Base-by-base conservation (phyloP, 2,329 filamentous ascomycete species). In the Trichophyton schoenleinii region DNA sequence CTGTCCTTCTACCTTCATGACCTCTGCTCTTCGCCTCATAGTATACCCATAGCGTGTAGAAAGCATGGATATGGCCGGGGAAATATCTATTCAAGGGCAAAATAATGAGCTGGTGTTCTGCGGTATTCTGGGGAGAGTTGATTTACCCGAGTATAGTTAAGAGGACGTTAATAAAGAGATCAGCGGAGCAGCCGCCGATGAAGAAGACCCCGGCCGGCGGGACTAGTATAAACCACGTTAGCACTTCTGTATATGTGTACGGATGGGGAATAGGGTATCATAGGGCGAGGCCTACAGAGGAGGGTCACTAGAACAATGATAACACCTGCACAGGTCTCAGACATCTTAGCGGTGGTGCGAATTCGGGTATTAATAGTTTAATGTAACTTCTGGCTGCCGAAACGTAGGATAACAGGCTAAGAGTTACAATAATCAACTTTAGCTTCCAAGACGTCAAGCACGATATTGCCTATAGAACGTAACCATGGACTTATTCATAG, bases 41-140 rank as follows among this genome's bases (percentile, higher is more conserved):
- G 77, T 91, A 95, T 64, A 95, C 79, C 71, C 91, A 95, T 74
- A 91, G 84, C 64, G 90, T 67, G 71, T 91, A 94, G 73, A 91
- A 91, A 49, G 88, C 88, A 71, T 91, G 86, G 48, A 92, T 82
- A 66, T 90, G 86, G 6, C 88, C 89, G 0, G 89, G 89, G 58
- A 94, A 74, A 72, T 86, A 88, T n/a, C 83, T 84, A 63, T 38
- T 13, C 9, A 20, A 18, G 25, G 34, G 4, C 34, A 20, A 18
- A 20, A 46, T 34, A 49, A 28, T 42, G 6, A 58, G 31, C 18
- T 5, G 7, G 9, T 34, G 59, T 34, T 6, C 36, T 18, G 15
- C 7, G 11, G 25, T 46, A 65, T 41, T 63, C 61, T 60, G 61
- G 60, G 22, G 11, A 11, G 11, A 38, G 6, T 34, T 25, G 18